Conservation (phyloP, 179 eudicot species). For the Sideroxylon spinosum region DNA sequence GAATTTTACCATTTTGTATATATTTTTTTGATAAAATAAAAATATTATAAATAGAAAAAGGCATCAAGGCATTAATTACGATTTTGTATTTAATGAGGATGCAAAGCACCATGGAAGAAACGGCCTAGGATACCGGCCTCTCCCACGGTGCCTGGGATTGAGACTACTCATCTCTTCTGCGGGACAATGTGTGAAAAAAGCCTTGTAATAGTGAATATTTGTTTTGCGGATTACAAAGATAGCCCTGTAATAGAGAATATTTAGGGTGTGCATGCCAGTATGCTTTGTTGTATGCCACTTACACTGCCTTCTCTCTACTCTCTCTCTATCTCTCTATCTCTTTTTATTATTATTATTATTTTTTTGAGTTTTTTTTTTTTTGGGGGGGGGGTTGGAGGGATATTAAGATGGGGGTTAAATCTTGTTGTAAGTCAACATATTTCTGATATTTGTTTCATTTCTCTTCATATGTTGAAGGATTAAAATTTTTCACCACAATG, state of each 20-base stretch:
- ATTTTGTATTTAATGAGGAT: background rate
- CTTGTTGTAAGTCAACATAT: background rate
- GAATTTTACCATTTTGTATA: background rate
- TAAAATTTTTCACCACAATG: conserved; percentile 81
- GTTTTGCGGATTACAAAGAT: background rate
- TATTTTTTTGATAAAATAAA: no score
- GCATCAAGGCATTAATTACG: background rate
- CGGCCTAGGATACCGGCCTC: background rate
- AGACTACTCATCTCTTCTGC: background rate
- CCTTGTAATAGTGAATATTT: background rate
- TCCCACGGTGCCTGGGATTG: background rate
- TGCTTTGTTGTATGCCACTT: no score
- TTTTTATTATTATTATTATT: no score
- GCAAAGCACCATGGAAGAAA: background rate
- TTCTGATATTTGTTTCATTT: conserved; percentile 9
- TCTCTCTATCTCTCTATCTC: no score
- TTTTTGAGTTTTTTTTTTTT: no score
- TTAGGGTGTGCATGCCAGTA: background rate
- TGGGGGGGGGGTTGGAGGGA: no score
- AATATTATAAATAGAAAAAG: no score
- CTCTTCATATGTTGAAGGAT: conserved; percentile 42
- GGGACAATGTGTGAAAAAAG: background rate
- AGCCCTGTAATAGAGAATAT: background rate
- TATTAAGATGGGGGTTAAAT: background rate
- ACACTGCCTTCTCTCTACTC: no score